These are phyloP conservation scores for Metschnikowia colocasiae DNA, from an alignment of 805 yeast species.

Conservation along the genomic window DNA sequence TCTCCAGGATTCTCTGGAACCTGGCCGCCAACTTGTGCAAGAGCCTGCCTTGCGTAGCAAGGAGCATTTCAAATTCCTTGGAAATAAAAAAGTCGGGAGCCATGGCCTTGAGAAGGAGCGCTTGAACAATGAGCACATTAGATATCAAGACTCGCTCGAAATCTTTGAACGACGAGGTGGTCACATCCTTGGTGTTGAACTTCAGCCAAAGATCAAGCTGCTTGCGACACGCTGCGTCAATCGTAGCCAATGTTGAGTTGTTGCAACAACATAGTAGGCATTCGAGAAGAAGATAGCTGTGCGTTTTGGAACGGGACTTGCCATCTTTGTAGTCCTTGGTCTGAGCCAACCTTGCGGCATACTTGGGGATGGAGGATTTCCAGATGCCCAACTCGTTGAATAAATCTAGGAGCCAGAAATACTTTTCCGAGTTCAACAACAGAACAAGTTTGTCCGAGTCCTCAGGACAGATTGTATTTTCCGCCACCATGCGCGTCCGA, in stretches of 20 bases:
- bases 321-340: slow-evolving; percentile 8
- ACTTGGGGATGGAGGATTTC: slow-evolving; percentile 35
- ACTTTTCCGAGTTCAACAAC: slow-evolving; percentile 31
- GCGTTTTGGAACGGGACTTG: slow-evolving; percentile 8
- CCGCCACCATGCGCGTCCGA: neutral
- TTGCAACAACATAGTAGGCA: slow-evolving; percentile 30
- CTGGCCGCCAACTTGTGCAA: slow-evolving; percentile 28
- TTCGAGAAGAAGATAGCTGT: slow-evolving; percentile 22
- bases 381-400: slow-evolving; percentile 38
- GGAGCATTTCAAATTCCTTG: slow-evolving; percentile 12
- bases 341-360: slow-evolving; percentile 23
- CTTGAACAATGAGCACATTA: slow-evolving; percentile 27
- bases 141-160: slow-evolving; percentile 32
- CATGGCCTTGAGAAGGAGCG: slow-evolving; percentile 17
- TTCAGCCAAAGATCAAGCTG: slow-evolving; percentile 27
- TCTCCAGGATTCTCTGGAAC: slow-evolving; percentile 14
- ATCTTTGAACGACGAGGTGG: slow-evolving; percentile 11
- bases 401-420: slow-evolving; percentile 38
- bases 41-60: slow-evolving; percentile 32
- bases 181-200: slow-evolving; percentile 12
- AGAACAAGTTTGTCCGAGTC: slow-evolving; percentile 21
- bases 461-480: neutral
- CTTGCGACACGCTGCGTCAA: slow-evolving; percentile 8
- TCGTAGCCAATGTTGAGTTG: slow-evolving; percentile 13
- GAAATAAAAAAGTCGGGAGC: slow-evolving; percentile 11